A percentile compares a stretch with the other conserved stretches of the same genome.
phyloP scores from a whole-genome alignment of 1,284 basidiomycete genomes.

The Heterobasidion occidentale region DNA sequence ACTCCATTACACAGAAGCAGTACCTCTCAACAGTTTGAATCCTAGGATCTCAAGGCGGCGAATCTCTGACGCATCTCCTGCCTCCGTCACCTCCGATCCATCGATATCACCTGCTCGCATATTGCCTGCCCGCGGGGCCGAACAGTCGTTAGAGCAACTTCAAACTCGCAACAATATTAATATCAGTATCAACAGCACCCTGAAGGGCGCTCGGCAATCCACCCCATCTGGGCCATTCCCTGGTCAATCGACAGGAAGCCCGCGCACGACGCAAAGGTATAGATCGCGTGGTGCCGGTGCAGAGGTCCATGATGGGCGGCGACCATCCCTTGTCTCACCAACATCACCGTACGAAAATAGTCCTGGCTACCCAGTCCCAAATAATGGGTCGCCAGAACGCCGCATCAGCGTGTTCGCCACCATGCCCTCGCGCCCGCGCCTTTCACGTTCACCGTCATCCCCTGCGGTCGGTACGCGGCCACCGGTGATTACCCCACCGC shows the following conservation, averaged over 20 bases:
- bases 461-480: slow-evolving; percentile 21
- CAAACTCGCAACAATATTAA: slow-evolving; percentile 7
- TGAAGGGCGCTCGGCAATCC: not conserved
- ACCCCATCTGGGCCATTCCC: not conserved
- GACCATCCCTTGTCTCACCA: slow-evolving; percentile 6
- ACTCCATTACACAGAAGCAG: slow-evolving; percentile 9
- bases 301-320: not conserved
- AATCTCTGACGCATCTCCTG: slow-evolving; percentile 8
- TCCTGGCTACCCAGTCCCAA: slow-evolving; percentile 10
- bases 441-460: slow-evolving; percentile 35
- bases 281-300: not conserved
- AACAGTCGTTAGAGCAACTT: slow-evolving; percentile 26
- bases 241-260: not conserved
- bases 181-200: not conserved
- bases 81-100: not conserved
- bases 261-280: not conserved
- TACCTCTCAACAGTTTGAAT: slow-evolving; percentile 11
- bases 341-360: slow-evolving; percentile 10
- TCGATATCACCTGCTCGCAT: not conserved
- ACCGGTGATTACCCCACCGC: slow-evolving; percentile 6
- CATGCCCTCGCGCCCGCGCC: slow-evolving; percentile 33
- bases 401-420: slow-evolving; percentile 13
- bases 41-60: slow-evolving; percentile 7
- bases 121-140: slow-evolving; percentile 21
- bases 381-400: slow-evolving; percentile 10